phyloP scores from a whole-genome alignment of 305 asterid species.

The Fraxinus nigra region DNA sequence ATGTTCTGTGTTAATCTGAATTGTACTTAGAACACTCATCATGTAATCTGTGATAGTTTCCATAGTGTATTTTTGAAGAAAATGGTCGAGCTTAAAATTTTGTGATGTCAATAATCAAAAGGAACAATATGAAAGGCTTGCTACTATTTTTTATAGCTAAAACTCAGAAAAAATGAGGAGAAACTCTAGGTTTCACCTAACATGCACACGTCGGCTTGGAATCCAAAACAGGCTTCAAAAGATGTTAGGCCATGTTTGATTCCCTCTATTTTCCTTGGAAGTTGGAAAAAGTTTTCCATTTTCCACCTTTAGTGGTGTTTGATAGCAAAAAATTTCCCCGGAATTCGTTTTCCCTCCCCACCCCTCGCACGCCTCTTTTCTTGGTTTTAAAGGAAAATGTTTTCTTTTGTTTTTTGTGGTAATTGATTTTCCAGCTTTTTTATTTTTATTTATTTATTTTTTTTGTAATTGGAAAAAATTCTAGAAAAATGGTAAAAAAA shows the following conservation, averaged over 20 bases:
- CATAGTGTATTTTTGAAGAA: background rate
- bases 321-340: too few species aligned
- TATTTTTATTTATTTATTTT: too few species aligned
- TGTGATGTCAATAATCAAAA: background rate
- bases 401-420: too few species aligned
- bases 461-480: too few species aligned
- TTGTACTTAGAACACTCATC: background rate
- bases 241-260: background rate
- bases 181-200: background rate
- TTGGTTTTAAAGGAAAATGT: too few species aligned
- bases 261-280: too few species aligned
- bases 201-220: background rate
- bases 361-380: too few species aligned
- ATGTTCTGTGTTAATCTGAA: constrained; percentile 33
- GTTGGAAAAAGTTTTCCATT: too few species aligned
- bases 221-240: background rate
- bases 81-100: background rate
- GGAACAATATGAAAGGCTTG: background rate
- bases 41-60: background rate
- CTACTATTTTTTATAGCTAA: background rate
- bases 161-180: background rate
- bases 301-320: too few species aligned
- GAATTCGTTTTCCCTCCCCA: too few species aligned
- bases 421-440: too few species aligned
- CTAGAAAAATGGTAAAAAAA: too few species aligned